phyloP scores from a whole-genome alignment of 208 protist genomes.

The Acanthamoeba castellanii region DNA sequence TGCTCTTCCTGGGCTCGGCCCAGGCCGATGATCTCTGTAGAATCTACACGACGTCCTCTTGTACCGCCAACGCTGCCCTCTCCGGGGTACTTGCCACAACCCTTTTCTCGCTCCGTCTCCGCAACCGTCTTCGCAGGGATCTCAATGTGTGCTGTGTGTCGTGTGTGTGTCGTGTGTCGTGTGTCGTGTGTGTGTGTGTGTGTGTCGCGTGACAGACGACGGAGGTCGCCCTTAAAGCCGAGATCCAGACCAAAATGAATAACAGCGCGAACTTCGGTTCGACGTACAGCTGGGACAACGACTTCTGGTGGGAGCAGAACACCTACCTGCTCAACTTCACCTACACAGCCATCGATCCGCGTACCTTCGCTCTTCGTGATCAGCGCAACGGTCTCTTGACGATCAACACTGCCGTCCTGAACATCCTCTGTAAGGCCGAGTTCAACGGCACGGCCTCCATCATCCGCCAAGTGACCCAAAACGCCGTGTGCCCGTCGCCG shows the following conservation, averaged over 20 bases:
- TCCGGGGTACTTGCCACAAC: too few relatives aligned
- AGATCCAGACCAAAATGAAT: background rate
- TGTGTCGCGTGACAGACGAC: background rate
- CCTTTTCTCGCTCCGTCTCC: too few relatives aligned
- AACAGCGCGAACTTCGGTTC: background rate
- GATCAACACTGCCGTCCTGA: background rate
- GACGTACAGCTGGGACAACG: constrained; percentile 9
- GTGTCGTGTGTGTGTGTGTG: too few relatives aligned
- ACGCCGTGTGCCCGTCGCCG: background rate
- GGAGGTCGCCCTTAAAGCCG: background rate
- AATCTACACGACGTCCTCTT: too few relatives aligned
- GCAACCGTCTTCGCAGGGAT: too few relatives aligned
- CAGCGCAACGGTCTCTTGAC: background rate
- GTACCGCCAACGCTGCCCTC: too few relatives aligned
- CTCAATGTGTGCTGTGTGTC: too few relatives aligned
- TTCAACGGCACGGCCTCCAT: background rate
- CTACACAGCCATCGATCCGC: background rate
- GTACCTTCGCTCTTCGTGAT: background rate
- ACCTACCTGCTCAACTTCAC: background rate
- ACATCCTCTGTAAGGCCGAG: background rate
- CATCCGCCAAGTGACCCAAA: background rate
- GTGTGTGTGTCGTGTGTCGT: too few relatives aligned
- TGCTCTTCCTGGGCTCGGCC: too few relatives aligned
- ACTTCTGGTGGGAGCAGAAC: background rate
- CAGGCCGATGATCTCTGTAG: too few relatives aligned